Percentiles rank a stretch among this genome's conserved stretches.
These are phyloP conservation scores for Metschnikowia koreensis DNA, from an alignment of 805 yeast genomes.

Conservation along the genomic window DNA sequence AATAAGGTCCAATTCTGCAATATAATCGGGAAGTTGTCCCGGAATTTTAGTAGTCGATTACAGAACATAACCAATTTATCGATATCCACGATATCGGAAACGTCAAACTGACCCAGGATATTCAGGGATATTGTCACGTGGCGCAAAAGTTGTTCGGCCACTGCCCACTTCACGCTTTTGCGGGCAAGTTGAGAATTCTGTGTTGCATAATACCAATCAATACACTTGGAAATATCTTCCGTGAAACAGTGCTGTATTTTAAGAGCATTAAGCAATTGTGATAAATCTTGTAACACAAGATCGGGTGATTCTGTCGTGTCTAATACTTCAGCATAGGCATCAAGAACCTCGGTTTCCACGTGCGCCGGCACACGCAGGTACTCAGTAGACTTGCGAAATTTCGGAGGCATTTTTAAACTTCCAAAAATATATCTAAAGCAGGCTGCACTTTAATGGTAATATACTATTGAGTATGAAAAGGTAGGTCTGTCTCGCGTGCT, in stretches of 20 bases:
- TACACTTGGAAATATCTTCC: conserved; percentile 29
- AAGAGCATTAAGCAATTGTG: conserved; percentile 23
- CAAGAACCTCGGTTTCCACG: conserved; percentile 37
- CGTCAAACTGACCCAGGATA: conserved; percentile 17
- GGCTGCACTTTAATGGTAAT: too few species aligned
- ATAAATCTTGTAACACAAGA: conserved; percentile 26
- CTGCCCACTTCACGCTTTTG: conserved; percentile 23
- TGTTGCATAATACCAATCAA: conserved; percentile 34
- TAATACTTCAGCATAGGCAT: conserved; percentile 26
- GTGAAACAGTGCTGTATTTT: conserved; percentile 33
- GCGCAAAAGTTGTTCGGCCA: conserved; percentile 26
- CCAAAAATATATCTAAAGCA: too few species aligned
- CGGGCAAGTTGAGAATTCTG: conserved; percentile 10
- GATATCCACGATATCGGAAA: conserved; percentile 40
- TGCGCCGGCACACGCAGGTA: conserved; percentile 16
- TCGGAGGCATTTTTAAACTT: conserved; percentile 11
- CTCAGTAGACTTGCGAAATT: conserved; percentile 12
- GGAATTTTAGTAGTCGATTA: conserved; percentile 29
- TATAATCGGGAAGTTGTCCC: conserved; percentile 31
- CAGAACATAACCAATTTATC: conserved; percentile 34
- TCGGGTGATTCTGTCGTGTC: conserved; percentile 24
- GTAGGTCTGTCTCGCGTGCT: too few species aligned
- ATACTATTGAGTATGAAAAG: too few species aligned
- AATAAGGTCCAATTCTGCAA: conserved; percentile 35
- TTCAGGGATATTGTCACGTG: conserved; percentile 29